phyloP scores from a whole-genome alignment of 345 rosid species.

The sweet orange (Citrus sinensis) region DNA sequence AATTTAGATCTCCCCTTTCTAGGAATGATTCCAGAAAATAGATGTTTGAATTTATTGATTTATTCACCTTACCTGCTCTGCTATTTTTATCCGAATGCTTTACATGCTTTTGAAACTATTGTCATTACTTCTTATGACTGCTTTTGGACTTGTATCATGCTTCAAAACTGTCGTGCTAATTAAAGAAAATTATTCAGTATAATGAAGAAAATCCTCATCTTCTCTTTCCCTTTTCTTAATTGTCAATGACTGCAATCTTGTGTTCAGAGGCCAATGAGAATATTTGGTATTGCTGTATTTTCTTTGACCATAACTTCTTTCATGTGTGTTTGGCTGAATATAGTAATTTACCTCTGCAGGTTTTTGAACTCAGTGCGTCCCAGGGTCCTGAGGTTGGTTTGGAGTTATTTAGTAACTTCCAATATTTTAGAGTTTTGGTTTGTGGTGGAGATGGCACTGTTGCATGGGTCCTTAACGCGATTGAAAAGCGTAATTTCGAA shows the following conservation, averaged over 20 bases:
- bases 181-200: not conserved
- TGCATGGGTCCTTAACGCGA: constrained; percentile 77
- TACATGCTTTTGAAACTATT: not conserved
- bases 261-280: not conserved
- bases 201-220: not conserved
- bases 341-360: constrained; percentile 35
- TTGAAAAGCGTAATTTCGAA: constrained; percentile 65
- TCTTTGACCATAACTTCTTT: constrained; percentile 1
- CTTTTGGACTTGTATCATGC: not conserved
- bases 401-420: constrained; percentile 56
- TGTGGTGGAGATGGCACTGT: constrained; percentile 94
- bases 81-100: not conserved
- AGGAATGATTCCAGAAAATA: not conserved
- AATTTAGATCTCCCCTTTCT: not conserved
- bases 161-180: not conserved
- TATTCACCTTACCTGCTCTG: not conserved
- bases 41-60: not conserved
- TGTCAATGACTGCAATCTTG: not conserved
- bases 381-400: constrained; percentile 79
- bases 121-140: not conserved
- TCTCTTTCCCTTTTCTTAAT: not conserved
- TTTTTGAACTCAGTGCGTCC: constrained; percentile 66
- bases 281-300: not conserved
- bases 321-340: constrained; percentile 1
- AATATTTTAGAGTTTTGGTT: constrained; percentile 67